phyloP scores from a whole-genome alignment of 208 protist genomes.

The Leptomonas pyrrhocoris region DNA sequence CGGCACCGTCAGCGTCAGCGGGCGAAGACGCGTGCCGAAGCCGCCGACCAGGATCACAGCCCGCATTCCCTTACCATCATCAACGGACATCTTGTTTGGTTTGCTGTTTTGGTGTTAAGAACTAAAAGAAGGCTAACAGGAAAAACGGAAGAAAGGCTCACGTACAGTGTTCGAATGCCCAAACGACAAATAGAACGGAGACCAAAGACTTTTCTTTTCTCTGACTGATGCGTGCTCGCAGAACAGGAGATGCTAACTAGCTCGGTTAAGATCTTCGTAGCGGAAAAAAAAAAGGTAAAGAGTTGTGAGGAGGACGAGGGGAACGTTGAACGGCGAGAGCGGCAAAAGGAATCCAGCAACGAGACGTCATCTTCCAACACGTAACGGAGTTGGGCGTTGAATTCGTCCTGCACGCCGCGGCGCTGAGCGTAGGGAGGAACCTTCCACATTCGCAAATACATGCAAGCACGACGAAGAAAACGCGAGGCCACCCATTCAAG shows the following conservation, averaged over 20 bases:
- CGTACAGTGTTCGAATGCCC: not conserved
- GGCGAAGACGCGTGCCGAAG: slow-evolving; percentile 94
- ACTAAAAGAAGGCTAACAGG: slow-evolving; percentile 12
- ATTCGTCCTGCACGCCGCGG: too few species aligned
- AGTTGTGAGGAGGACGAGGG: not conserved
- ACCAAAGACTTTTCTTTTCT: not conserved
- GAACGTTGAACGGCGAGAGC: not conserved
- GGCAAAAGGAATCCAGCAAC: too few species aligned
- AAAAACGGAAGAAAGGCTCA: slow-evolving; percentile 17
- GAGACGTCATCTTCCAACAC: too few species aligned
- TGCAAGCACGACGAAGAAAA: too few species aligned
- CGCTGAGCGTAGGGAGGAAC: too few species aligned
- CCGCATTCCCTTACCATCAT: slow-evolving; percentile 85
- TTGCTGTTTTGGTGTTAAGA: not conserved
- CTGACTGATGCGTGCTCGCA: not conserved
- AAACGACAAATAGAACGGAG: not conserved
- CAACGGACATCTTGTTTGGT: slow-evolving; percentile 15
- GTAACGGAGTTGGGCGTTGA: too few species aligned
- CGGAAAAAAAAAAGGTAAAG: too few species aligned
- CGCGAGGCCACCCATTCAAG: too few species aligned
- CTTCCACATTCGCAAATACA: too few species aligned
- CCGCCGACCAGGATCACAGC: slow-evolving; percentile 98
- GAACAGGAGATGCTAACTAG: not conserved
- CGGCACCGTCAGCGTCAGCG: slow-evolving; percentile 96
- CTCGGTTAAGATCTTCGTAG: not conserved